Percentiles rank a stretch among this genome's conserved stretches.
phyloP scores from a whole-genome alignment of 371 early-diverging fungal genomes.

The Blakeslea trispora region DNA sequence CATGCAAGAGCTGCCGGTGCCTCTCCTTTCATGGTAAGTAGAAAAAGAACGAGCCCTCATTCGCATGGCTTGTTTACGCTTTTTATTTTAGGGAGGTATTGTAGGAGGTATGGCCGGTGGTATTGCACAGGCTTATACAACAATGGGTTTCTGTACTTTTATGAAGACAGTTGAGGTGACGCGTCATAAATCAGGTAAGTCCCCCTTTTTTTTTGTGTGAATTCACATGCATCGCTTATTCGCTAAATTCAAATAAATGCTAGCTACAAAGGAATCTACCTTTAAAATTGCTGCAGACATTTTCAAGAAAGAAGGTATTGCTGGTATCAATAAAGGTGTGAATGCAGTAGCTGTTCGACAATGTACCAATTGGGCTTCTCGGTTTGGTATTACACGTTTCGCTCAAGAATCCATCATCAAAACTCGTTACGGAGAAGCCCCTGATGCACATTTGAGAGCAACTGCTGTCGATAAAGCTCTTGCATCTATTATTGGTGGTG shows the following conservation, averaged over 20 bases:
- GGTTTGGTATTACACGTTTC: slow-evolving; percentile 87
- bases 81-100: slow-evolving; percentile 66
- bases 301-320: slow-evolving; percentile 87
- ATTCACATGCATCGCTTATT: no score
- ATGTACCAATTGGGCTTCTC: slow-evolving; percentile 96
- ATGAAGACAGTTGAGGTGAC: slow-evolving; percentile 99
- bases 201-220: no score
- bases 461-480: slow-evolving; percentile 61
- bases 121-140: slow-evolving; percentile 90
- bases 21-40: slow-evolving; percentile 56
- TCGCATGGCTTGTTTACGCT: background rate
- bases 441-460: slow-evolving; percentile 33
- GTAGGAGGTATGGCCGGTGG: slow-evolving; percentile 93
- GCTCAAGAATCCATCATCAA: slow-evolving; percentile 76
- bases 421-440: slow-evolving; percentile 40
- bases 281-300: slow-evolving; percentile 86
- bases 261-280: slow-evolving; percentile 72
- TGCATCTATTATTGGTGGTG: slow-evolving; percentile 88
- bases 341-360: slow-evolving; percentile 93
- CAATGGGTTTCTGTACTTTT: slow-evolving; percentile 98
- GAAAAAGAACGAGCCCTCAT: background rate
- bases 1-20: slow-evolving; percentile 56
- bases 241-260: slow-evolving; percentile 1
- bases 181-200: slow-evolving; percentile 76
- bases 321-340: slow-evolving; percentile 94